Evolutionary conservation across 169 alveolate species (phyloP), one percentile per base, ranked within the genome.

Genomic region (Plasmodium gonderi): DNA sequence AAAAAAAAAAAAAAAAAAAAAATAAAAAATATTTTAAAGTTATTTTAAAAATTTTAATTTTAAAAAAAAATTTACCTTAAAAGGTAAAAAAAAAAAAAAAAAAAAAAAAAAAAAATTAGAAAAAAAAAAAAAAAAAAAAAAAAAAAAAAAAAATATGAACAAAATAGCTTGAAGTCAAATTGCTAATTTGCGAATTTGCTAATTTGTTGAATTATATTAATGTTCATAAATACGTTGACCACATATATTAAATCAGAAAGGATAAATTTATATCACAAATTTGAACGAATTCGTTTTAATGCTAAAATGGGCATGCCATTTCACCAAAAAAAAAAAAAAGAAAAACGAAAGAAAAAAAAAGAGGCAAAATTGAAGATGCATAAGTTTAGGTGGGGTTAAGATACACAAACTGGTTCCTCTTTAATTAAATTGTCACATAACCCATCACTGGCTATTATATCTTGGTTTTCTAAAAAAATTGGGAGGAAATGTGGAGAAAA

Each of bases 381-480:
- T 20, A 60, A n/a, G n/a, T 60, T 60, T 23, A 14, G 72, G 31
- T 17, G 72, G 72, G 36, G 49, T 45, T 29, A 40, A 12, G 79
- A 11, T 45, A 54, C 17, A 42, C 33, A 87, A 74, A 75, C 89
- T 11, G 72, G 72, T n/a, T 87, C 93, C 54, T 42, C 80, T n/a
- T 87, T 51, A 75, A 75, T 51, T n/a, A 87, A 17, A 78, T 11
- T 54, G 42, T 44, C 93, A 40, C 47, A 33, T 54, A 64, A 9
- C 31, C 87, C 87, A 14, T 87, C 87, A 47, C 93, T 38, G 45
- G 93, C 93, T 20, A 87, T 87, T 60, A 87, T 75, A 87, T 87
- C 93, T 87, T 87, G 93, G 69, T 87, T 87, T 67, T 87, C 93
- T 87, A 40, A 74, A 87, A 87, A 47, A 51, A 47, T n/a, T n/a